These are phyloP conservation scores for Phytopythium helicoides DNA, from an alignment of 352 stramenopile genomes.

Conservation along the genomic window DNA sequence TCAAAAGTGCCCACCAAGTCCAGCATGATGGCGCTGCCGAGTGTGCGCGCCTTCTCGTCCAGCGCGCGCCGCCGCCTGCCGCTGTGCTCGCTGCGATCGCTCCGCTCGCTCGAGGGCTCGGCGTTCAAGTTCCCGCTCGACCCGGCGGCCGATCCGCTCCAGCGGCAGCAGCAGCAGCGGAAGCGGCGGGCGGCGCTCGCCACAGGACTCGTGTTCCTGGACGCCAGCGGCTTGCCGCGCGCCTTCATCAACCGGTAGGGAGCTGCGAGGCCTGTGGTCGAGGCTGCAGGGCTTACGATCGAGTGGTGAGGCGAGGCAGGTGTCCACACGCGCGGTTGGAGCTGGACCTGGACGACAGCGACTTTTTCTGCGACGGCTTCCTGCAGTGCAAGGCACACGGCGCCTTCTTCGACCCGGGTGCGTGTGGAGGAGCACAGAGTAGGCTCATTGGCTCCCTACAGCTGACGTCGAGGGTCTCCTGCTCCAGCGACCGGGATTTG, in stretches of 20 bases:
- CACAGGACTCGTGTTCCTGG: constrained; percentile 70
- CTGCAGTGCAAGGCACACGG: constrained; percentile 81
- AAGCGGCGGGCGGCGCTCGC: constrained; percentile 24
- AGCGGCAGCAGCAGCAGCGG: background rate
- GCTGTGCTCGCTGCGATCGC: constrained; percentile 55
- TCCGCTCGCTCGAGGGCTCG: constrained; percentile 32
- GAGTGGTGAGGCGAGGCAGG: too few relatives aligned
- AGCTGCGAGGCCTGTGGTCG: too few relatives aligned
- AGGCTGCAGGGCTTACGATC: background rate
- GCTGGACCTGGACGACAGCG: constrained; percentile 75
- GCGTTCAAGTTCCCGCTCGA: constrained; percentile 63
- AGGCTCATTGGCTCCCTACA: background rate
- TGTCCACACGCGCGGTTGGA: constrained; percentile 72
- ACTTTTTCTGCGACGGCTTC: constrained; percentile 80
- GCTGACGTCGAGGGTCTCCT: background rate
- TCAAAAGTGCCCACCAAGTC: too few relatives aligned
- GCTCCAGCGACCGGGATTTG: constrained; percentile 53
- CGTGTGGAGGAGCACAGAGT: background rate
- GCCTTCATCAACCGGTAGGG: constrained; percentile 56
- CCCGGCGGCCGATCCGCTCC: constrained; percentile 1
- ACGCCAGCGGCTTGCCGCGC: constrained; percentile 35
- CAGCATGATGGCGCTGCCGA: too few relatives aligned
- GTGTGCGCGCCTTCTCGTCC: constrained; percentile 2
- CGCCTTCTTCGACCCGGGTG: constrained; percentile 74
- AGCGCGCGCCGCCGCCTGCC: background rate